Percentiles rank a stretch among this genome's conserved stretches.
phyloP scores from a whole-genome alignment of 139 green algal species.

The Medakamo hakoo region DNA sequence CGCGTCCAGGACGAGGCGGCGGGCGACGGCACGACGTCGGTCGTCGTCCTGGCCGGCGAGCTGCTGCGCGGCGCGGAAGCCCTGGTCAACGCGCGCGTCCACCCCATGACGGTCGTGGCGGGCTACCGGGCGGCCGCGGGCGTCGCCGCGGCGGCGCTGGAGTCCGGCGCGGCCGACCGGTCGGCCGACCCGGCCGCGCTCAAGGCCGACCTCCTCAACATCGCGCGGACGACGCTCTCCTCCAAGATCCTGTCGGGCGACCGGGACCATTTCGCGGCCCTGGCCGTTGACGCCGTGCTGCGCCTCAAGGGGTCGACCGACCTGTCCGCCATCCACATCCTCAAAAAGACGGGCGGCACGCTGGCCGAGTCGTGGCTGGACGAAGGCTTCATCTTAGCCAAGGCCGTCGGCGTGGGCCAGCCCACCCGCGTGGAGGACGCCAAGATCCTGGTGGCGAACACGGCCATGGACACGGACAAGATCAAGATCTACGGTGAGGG shows the following conservation, averaged over 20 bases:
- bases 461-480: constrained; percentile 99
- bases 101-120: constrained; percentile 98
- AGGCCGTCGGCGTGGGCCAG: constrained; percentile 93
- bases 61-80: constrained; percentile 90
- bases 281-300: constrained; percentile 91
- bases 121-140: constrained; percentile 69
- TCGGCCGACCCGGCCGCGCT: constrained; percentile 25
- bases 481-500: constrained; percentile 99
- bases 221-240: constrained; percentile 86
- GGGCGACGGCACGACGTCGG: constrained; percentile 92
- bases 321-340: constrained; percentile 94
- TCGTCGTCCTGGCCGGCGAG: constrained; percentile 95
- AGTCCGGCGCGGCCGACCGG: constrained; percentile 34
- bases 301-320: constrained; percentile 78
- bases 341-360: constrained; percentile 93
- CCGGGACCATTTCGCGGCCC: constrained; percentile 84
- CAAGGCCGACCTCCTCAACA: constrained; percentile 76
- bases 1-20: constrained; percentile 80
- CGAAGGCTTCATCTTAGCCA: constrained; percentile 99
- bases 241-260: constrained; percentile 75
- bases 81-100: constrained; percentile 81
- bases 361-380: constrained; percentile 85
- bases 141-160: constrained; percentile 22
- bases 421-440: constrained; percentile 89
- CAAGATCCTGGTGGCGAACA: constrained; percentile 97